A percentile compares a stretch with the other conserved stretches of the same genome.
These are phyloP conservation scores for Echinosophora koreensis DNA, from an alignment of 306 rosid species.

Conservation along the genomic window DNA sequence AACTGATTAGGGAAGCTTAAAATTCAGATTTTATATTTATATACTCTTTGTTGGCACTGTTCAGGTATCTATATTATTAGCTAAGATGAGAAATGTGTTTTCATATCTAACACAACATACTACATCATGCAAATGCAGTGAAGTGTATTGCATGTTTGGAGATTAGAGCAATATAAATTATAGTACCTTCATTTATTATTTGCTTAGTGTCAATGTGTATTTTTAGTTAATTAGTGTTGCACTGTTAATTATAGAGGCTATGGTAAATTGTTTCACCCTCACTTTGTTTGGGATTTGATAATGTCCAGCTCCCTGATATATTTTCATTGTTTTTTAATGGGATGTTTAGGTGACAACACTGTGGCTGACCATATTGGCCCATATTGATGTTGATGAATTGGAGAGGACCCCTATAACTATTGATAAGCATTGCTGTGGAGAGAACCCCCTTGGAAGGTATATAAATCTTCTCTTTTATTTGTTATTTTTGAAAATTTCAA, in stretches of 20 bases:
- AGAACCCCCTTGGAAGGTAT: too few relatives aligned
- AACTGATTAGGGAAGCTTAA: background rate
- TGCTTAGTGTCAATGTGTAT: background rate
- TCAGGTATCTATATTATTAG: background rate
- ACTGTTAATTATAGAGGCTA: background rate
- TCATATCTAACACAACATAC: background rate
- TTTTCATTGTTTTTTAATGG: background rate
- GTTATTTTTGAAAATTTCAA: too few relatives aligned
- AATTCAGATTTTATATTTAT: too few relatives aligned
- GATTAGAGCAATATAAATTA: background rate
- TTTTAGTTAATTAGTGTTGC: background rate
- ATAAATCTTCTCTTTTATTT: too few relatives aligned
- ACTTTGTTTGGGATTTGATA: background rate
- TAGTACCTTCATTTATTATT: too few relatives aligned
- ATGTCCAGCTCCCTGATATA: background rate
- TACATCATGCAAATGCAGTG: constrained; percentile 17
- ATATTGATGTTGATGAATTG: too few relatives aligned
- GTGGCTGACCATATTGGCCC: constrained; percentile 43
- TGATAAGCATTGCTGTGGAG: too few relatives aligned
- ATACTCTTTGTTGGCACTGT: background rate
- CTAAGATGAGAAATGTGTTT: background rate
- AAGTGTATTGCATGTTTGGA: background rate
- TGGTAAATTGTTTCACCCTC: constrained; percentile 2
- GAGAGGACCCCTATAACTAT: too few relatives aligned
- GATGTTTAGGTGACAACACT: constrained; percentile 55